These are phyloP conservation scores for Pestalotiopsis sp. DNA, from an alignment of 2,329 filamentous ascomycete species.

Conservation along the genomic window DNA sequence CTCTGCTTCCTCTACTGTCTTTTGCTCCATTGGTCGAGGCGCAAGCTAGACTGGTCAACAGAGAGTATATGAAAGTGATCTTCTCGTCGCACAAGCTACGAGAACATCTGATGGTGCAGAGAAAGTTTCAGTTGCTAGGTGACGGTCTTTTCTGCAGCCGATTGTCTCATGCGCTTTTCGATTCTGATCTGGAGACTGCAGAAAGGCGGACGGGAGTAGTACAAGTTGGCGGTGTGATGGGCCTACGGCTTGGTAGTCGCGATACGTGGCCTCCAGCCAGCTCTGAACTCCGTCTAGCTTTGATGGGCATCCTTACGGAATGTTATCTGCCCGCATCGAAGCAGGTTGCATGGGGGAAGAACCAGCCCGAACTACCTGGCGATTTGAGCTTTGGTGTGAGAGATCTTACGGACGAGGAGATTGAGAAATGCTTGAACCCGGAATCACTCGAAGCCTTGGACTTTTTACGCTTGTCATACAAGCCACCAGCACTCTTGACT, in stretches of 20 bases:
- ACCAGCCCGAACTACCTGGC: constrained; percentile 58
- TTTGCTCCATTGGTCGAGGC: constrained; percentile 73
- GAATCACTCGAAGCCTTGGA: constrained; percentile 87
- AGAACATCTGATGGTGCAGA: constrained; percentile 74
- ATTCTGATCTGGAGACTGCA: constrained; percentile 77
- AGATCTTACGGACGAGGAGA: constrained; percentile 76
- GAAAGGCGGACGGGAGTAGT: constrained; percentile 73
- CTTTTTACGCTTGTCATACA: constrained; percentile 87
- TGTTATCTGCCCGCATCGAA: constrained; percentile 53
- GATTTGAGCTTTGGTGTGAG: constrained; percentile 83
- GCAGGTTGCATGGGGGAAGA: constrained; percentile 24
- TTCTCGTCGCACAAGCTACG: constrained; percentile 75
- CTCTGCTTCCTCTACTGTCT: constrained; percentile 68
- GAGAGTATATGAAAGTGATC: constrained; percentile 73
- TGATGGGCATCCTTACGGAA: constrained; percentile 84
- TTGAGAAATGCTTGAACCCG: constrained; percentile 81
- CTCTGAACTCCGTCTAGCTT: constrained; percentile 85
- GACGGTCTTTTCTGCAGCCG: constrained; percentile 83
- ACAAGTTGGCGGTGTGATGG: constrained; percentile 73
- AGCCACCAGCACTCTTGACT: constrained; percentile 70
- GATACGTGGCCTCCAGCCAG: constrained; percentile 92
- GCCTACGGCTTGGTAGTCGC: constrained; percentile 78
- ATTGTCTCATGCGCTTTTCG: constrained; percentile 82
- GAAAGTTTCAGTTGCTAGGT: constrained; percentile 80
- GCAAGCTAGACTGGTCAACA: constrained; percentile 78